Conservation (phyloP, 306 rosid genomes). For the Casuarina cunninghamiana region DNA sequence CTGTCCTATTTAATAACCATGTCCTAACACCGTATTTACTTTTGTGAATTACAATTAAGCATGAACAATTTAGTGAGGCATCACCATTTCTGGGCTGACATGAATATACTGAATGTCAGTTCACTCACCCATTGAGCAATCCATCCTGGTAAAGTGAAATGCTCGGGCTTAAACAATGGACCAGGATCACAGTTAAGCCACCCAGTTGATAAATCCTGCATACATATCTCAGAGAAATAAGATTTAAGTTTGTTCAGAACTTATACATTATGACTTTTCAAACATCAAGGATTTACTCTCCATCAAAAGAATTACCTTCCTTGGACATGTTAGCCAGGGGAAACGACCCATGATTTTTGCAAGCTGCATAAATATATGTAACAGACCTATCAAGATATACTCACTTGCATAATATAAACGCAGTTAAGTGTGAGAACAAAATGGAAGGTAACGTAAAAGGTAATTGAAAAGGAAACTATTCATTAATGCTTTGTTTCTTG, state of each 20-base stretch:
- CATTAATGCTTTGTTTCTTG: not conserved
- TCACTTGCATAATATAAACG: slow-evolving; percentile 16
- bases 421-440: not conserved
- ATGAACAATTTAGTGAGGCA: not conserved
- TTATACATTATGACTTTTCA: slow-evolving; percentile 14
- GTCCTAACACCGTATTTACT: not conserved
- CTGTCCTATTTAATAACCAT: not conserved
- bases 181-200: slow-evolving; percentile 99
- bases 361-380: slow-evolving; percentile 66
- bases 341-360: slow-evolving; percentile 86
- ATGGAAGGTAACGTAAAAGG: no score
- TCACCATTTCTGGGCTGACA: not conserved
- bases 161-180: slow-evolving; percentile 78
- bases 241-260: slow-evolving; percentile 24
- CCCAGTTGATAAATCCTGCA: slow-evolving; percentile 89
- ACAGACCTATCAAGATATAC: slow-evolving; percentile 21
- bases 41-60: not conserved
- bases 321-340: slow-evolving; percentile 92
- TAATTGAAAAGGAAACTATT: not conserved
- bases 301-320: slow-evolving; percentile 67
- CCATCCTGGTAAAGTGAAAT: slow-evolving; percentile 65
- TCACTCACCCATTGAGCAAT: slow-evolving; percentile 69
- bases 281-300: slow-evolving; percentile 13
- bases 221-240: slow-evolving; percentile 20
- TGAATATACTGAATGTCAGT: not conserved